Conservation (phyloP, 768 basidiomycete genomes). For the Termitomyces sp. region DNA sequence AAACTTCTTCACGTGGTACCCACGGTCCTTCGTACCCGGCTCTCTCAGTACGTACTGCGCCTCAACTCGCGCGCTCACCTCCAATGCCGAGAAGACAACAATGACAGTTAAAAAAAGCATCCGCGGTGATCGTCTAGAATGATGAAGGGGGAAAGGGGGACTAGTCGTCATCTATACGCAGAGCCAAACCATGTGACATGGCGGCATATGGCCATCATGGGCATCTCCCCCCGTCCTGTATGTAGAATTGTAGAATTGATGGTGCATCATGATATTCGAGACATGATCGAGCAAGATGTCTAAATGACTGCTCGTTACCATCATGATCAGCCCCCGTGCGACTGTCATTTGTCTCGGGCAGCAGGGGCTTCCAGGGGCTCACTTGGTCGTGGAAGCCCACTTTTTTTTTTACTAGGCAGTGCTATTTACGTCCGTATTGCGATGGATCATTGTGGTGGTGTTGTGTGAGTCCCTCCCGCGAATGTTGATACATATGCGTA, state of each 20-base stretch:
- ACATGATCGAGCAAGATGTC: neutral
- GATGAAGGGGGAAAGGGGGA: neutral
- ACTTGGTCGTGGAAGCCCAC: neutral
- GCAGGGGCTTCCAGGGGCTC: neutral
- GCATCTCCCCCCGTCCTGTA: neutral
- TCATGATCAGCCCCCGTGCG: neutral
- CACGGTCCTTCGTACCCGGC: neutral
- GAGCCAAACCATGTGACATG: neutral
- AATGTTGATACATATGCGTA: neutral
- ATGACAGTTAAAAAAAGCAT: neutral
- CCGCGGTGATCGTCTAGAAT: neutral
- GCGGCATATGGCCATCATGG: neutral
- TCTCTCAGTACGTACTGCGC: neutral
- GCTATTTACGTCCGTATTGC: slow-evolving; percentile 1
- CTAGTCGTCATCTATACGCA: neutral
- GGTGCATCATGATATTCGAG: neutral
- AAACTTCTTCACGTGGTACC: neutral
- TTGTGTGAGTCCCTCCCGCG: neutral
- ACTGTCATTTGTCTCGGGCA: neutral
- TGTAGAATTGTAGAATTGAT: no score
- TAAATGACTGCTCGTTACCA: neutral
- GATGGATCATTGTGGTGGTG: neutral
- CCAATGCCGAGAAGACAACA: neutral
- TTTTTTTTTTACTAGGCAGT: neutral
- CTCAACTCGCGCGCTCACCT: neutral